Evolutionary conservation across 2,329 filamentous ascomycete genomes (phyloP).

Genomic region (Clarireedia homoeocarpa): DNA sequence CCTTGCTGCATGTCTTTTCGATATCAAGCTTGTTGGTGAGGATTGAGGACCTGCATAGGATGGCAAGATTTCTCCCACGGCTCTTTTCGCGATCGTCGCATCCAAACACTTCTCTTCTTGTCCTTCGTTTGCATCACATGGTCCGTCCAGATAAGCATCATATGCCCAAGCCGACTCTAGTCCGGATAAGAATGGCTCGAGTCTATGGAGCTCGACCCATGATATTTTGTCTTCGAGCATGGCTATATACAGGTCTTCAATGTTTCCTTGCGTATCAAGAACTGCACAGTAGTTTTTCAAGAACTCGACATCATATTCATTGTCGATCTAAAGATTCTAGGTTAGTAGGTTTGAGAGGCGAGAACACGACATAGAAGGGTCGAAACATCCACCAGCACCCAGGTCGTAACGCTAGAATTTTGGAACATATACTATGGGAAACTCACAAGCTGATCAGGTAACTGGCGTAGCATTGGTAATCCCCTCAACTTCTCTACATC

Average conservation of each 20-base stretch:
- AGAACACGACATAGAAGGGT: too few species aligned
- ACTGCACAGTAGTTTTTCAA: conserved; percentile 48
- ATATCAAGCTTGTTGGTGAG: conserved; percentile 15
- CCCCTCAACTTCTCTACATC: conserved; percentile 47
- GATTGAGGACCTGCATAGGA: conserved; percentile 11
- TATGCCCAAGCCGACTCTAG: conserved; percentile 48
- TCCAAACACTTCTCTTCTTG: neutral
- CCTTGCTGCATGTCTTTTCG: conserved; percentile 46
- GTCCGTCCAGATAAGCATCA: conserved; percentile 42
- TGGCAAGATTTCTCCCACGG: conserved; percentile 38
- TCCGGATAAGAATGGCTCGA: conserved; percentile 42
- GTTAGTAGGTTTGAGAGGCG: neutral
- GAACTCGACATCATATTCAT: conserved; percentile 42
- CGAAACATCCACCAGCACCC: neutral
- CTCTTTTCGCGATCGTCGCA: conserved; percentile 16
- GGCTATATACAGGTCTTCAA: conserved; percentile 53
- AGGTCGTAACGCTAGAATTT: neutral
- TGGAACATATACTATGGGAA: neutral
- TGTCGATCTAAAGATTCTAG: neutral
- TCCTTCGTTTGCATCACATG: conserved; percentile 5
- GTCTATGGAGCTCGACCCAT: conserved; percentile 41
- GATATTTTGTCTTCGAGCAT: conserved; percentile 47
- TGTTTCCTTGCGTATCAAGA: conserved; percentile 43
- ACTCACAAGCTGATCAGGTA: conserved; percentile 38
- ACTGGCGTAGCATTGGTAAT: conserved; percentile 50